Evolutionary conservation across 208 protist species (phyloP).

Genomic region (Trypanosoma theileri): DNA sequence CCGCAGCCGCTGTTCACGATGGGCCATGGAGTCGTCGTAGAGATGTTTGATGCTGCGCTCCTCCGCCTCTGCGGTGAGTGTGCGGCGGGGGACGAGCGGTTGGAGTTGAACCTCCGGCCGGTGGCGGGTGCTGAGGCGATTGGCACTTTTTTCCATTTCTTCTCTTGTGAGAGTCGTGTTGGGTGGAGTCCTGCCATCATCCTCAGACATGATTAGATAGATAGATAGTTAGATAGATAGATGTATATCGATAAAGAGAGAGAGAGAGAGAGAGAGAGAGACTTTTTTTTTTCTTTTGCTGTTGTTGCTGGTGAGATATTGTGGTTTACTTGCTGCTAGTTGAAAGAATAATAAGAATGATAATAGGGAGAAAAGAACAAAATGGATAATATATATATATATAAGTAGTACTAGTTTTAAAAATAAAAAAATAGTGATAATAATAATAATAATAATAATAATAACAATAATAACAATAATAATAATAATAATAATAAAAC

Average conservation of each 20-base stretch:
- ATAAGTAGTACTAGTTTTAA: background rate
- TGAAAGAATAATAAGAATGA: constrained; percentile 10
- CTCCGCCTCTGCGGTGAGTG: constrained; percentile 50
- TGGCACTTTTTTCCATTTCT: constrained; percentile 68
- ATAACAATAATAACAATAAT: no score
- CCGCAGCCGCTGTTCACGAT: constrained; percentile 39
- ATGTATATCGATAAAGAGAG: no score
- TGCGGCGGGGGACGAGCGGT: constrained; percentile 38
- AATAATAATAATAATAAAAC: background rate
- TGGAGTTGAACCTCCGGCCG: constrained; percentile 38
- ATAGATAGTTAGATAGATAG: no score
- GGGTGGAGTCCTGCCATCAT: background rate
- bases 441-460: no score
- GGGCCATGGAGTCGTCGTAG: constrained; percentile 80
- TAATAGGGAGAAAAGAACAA: background rate
- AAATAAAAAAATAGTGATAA: background rate
- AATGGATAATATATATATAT: constrained; percentile 1
- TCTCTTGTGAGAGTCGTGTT: constrained; percentile 48
- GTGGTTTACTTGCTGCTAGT: no score
- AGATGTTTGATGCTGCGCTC: constrained; percentile 72
- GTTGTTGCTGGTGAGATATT: no score
- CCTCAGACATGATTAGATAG: constrained; percentile 9
- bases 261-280: no score
- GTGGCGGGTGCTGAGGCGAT: constrained; percentile 55
- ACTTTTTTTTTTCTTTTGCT: no score